Evolutionary conservation across 2,329 filamentous ascomycete species (phyloP).

Genomic region (Venturia carpophila): DNA sequence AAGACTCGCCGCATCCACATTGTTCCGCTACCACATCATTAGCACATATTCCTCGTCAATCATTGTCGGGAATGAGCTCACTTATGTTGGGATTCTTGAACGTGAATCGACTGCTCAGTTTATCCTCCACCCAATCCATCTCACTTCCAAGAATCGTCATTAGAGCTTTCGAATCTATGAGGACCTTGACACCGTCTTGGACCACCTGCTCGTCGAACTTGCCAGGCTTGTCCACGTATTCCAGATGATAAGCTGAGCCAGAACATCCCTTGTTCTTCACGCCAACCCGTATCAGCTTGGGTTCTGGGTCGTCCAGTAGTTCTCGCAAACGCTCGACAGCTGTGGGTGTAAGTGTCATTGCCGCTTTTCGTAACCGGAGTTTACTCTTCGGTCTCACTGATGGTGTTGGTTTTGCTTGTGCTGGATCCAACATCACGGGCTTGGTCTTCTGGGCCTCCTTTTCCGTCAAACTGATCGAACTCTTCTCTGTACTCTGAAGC

Average conservation of each 20-base stretch:
- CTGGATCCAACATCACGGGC: conserved; percentile 30
- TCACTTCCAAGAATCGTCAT: conserved; percentile 98
- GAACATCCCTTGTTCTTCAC: conserved; percentile 93
- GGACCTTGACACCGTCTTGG: conserved; percentile 89
- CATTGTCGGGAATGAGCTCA: conserved; percentile 46
- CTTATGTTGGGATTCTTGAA: conserved; percentile 98
- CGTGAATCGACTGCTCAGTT: conserved; percentile 82
- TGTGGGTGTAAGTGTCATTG: conserved; percentile 73
- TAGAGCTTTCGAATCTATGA: conserved; percentile 94
- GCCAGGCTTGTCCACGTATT: conserved; percentile 88
- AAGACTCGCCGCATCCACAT: conserved; percentile 94
- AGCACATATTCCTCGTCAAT: conserved; percentile 26
- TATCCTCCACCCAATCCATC: conserved; percentile 99
- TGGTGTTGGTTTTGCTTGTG: conserved; percentile 27
- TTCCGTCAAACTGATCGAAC: conserved; percentile 41
- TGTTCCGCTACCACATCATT: conserved; percentile 67
- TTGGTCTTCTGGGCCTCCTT: conserved; percentile 60
- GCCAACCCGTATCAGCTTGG: conserved; percentile 88
- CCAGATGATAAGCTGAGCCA: conserved; percentile 83
- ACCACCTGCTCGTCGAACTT: conserved; percentile 87
- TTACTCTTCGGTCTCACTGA: conserved; percentile 44
- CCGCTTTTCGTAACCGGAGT: conserved; percentile 77
- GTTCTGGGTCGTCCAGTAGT: conserved; percentile 75
- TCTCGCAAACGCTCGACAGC: conserved; percentile 72
- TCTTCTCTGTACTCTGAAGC: conserved; percentile 21